Evolutionary conservation across 2,329 filamentous ascomycete species (phyloP).

Genomic region (Fusarium dlaminii): DNA sequence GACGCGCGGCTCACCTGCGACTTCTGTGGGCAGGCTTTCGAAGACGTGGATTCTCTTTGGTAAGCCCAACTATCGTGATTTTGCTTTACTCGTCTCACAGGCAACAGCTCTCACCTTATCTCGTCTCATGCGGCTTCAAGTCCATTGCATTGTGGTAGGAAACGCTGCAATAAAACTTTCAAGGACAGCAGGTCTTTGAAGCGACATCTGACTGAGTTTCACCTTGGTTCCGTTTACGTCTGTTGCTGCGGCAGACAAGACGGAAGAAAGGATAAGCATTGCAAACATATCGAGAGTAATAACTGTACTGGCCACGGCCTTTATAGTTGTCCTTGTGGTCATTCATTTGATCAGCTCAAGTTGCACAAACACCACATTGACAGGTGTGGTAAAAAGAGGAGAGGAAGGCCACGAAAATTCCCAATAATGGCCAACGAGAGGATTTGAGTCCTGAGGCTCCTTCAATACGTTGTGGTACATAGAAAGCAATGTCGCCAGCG

Average conservation of each 20-base stretch:
- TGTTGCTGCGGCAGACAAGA: neutral
- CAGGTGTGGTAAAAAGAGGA: neutral
- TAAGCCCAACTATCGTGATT: rapidly evolving
- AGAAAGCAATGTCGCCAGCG: neutral
- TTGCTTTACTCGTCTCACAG: neutral
- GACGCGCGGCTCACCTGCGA: neutral
- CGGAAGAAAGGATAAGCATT: neutral
- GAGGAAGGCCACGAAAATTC: neutral
- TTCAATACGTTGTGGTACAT: neutral
- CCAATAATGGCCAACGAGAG: rapidly evolving
- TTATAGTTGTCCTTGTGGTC: neutral
- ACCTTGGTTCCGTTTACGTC: neutral
- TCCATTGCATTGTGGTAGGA: neutral
- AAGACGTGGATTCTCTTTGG: neutral
- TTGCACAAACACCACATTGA: neutral
- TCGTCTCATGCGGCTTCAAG: neutral
- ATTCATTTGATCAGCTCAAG: rapidly evolving
- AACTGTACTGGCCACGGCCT: neutral
- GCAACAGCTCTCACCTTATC: neutral
- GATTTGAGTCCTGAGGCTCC: neutral
- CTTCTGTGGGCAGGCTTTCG: neutral
- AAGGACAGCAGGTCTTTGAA: neutral
- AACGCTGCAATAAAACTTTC: neutral
- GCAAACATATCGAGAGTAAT: neutral
- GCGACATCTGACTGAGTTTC: neutral